Percentiles rank a stretch among this genome's conserved stretches.
phyloP scores from a whole-genome alignment of 2,329 filamentous ascomycete species.

The Escovopsis weberi region DNA sequence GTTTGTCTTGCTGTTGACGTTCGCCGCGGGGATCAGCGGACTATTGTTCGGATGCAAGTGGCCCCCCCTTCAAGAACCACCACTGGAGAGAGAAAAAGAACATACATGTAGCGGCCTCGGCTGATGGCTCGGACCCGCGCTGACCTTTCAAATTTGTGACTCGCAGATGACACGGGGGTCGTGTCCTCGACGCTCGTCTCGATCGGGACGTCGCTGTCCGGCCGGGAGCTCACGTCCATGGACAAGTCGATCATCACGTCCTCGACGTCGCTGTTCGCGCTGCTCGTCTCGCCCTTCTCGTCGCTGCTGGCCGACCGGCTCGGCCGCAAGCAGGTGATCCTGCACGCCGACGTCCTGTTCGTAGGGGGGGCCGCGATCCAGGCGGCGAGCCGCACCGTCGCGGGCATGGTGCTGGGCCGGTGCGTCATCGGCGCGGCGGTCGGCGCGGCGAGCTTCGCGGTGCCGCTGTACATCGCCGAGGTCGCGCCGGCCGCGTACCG shows the following conservation, averaged over 20 bases:
- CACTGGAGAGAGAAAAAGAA: no score
- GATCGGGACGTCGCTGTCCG: conserved; percentile 43
- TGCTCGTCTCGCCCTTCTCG: conserved; percentile 47
- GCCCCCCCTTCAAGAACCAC: not conserved
- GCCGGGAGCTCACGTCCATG: conserved; percentile 40
- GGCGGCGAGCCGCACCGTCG: conserved; percentile 41
- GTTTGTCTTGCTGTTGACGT: conserved; percentile 47
- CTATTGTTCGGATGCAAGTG: conserved; percentile 52
- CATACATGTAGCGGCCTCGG: no score
- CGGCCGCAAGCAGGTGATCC: conserved; percentile 48
- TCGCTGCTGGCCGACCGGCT: conserved; percentile 48
- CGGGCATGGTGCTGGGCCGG: conserved; percentile 51
- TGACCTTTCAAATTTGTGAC: no score
- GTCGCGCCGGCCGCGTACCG: conserved; percentile 62
- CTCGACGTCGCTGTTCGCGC: conserved; percentile 52
- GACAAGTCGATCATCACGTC: conserved; percentile 60
- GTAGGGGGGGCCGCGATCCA: conserved; percentile 52
- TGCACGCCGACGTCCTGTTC: conserved; percentile 53
- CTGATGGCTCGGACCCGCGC: no score
- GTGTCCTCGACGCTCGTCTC: conserved; percentile 55
- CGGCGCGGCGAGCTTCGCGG: conserved; percentile 65
- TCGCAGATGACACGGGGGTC: conserved; percentile 49
- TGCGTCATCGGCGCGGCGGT: conserved; percentile 58
- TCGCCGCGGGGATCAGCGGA: conserved; percentile 52
- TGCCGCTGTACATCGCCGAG: conserved; percentile 80